These are phyloP conservation scores for Ceratocystiopsis brevicomis DNA, from an alignment of 2,329 filamentous ascomycete genomes.

Conservation along the genomic window DNA sequence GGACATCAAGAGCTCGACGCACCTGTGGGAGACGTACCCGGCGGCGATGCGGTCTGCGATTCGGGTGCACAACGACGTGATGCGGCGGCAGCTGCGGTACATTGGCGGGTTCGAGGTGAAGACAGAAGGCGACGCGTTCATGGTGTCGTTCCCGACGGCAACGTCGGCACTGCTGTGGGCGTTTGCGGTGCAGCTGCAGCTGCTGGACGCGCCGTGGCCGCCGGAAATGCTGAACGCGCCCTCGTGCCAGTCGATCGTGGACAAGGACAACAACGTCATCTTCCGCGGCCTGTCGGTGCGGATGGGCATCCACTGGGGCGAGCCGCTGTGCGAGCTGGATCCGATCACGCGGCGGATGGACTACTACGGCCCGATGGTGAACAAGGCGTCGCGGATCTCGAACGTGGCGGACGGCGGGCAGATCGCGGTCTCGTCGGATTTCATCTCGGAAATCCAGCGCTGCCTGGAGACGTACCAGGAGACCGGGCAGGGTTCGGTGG, in stretches of 20 bases:
- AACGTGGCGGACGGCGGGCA: slow-evolving; percentile 91
- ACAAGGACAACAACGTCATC: slow-evolving; percentile 73
- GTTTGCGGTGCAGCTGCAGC: slow-evolving; percentile 76
- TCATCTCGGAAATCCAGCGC: slow-evolving; percentile 86
- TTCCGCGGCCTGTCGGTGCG: slow-evolving; percentile 88
- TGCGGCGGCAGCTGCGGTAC: slow-evolving; percentile 78
- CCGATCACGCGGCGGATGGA: slow-evolving; percentile 97
- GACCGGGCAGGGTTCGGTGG: slow-evolving; percentile 37
- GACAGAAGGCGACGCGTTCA: slow-evolving; percentile 97
- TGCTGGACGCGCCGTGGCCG: slow-evolving; percentile 84
- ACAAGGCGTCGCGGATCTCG: slow-evolving; percentile 85
- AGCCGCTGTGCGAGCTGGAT: slow-evolving; percentile 85
- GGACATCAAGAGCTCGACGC: slow-evolving; percentile 96
- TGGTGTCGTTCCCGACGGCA: slow-evolving; percentile 95
- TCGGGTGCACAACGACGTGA: slow-evolving; percentile 91
- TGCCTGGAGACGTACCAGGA: slow-evolving; percentile 82
- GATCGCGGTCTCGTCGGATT: slow-evolving; percentile 91
- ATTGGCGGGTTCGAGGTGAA: slow-evolving; percentile 98
- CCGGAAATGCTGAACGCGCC: slow-evolving; percentile 77
- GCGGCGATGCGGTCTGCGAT: slow-evolving; percentile 93
- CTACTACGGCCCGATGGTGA: slow-evolving; percentile 98
- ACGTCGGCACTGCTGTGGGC: slow-evolving; percentile 91
- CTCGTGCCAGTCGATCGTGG: slow-evolving; percentile 63
- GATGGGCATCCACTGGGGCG: slow-evolving; percentile 95
- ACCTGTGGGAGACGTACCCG: slow-evolving; percentile 87